Conservation (phyloP, 768 basidiomycete genomes). For the Lyophyllum semitale region DNA sequence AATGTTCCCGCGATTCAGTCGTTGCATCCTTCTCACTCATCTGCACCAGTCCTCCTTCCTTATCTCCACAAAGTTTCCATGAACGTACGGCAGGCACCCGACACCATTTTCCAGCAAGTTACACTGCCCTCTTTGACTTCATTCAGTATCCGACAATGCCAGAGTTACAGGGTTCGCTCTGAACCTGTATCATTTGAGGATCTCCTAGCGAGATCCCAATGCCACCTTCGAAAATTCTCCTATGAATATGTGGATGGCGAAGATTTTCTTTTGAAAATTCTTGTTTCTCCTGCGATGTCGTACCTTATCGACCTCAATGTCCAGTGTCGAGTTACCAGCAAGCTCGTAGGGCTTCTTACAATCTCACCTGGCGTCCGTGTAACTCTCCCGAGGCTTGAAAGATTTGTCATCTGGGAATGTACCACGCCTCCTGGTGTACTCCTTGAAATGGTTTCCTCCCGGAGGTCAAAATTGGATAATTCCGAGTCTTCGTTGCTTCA, state of each 20-base stretch:
- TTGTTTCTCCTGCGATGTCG: slow-evolving; percentile 1
- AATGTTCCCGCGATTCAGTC: background rate
- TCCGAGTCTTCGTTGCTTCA: background rate
- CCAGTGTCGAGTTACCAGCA: background rate
- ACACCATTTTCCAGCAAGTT: slow-evolving; percentile 6
- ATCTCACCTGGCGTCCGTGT: background rate
- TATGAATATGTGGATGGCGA: slow-evolving; percentile 5
- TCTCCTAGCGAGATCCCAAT: slow-evolving; percentile 8
- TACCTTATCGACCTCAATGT: slow-evolving; percentile 4
- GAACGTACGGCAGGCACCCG: background rate
- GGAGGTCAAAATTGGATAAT: background rate
- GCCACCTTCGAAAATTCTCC: background rate
- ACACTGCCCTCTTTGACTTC: slow-evolving; percentile 10
- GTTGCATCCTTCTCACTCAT: background rate
- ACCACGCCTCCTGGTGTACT: background rate
- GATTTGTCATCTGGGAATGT: slow-evolving; percentile 1
- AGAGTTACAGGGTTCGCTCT: background rate
- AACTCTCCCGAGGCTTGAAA: background rate
- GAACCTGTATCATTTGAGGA: background rate
- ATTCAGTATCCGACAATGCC: slow-evolving; percentile 1
- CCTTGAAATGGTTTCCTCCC: slow-evolving; percentile 3
- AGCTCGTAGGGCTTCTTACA: slow-evolving; percentile 1
- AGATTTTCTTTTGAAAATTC: background rate
- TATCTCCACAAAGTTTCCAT: slow-evolving; percentile 5
- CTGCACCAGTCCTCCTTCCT: background rate